Evolutionary conservation across 2,329 filamentous ascomycete species (phyloP).

Genomic region (Shiraia sp.): DNA sequence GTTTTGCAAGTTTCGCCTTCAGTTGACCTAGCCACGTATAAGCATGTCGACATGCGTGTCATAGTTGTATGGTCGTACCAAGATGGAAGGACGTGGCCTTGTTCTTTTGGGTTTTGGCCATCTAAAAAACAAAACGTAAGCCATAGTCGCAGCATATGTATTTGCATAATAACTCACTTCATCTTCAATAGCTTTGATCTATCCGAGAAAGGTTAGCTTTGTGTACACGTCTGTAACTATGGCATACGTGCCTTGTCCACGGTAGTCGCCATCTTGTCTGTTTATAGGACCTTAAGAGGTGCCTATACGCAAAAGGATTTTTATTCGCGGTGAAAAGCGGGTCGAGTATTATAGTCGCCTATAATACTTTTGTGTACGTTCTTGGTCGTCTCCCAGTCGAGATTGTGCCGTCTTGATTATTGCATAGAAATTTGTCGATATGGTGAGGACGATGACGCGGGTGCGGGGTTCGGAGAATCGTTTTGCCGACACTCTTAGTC

Average conservation of each 20-base stretch:
- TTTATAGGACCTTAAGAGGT: conserved; percentile 6
- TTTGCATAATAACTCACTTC: conserved; percentile 65
- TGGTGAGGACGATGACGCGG: conserved; percentile 34
- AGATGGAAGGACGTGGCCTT: conserved; percentile 93
- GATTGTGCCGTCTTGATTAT: conserved; percentile 10
- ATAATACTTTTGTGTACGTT: too few species aligned
- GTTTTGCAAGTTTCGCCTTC: conserved; percentile 96
- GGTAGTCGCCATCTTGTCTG: conserved; percentile 83
- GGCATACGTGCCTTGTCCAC: conserved; percentile 85
- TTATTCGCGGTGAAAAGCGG: too few species aligned
- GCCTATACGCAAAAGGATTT: too few species aligned
- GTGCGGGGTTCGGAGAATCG: conserved; percentile 16
- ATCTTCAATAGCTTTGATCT: conserved; percentile 97
- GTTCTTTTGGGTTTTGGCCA: conserved; percentile 97
- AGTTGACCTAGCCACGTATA: conserved; percentile 65
- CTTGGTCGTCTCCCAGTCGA: too few species aligned
- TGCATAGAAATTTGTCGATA: conserved; percentile 38
- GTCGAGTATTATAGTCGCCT: too few species aligned
- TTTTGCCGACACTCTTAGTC: conserved; percentile 11
- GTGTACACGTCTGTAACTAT: conserved; percentile 36
- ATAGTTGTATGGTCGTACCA: conserved; percentile 52
- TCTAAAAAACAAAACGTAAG: conserved; percentile 57
- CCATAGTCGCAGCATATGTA: conserved; percentile 13
- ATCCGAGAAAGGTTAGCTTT: conserved; percentile 37
- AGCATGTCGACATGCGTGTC: conserved; percentile 20